phyloP scores from a whole-genome alignment of 2,329 filamentous ascomycete species.

The Didymella lethalis region DNA sequence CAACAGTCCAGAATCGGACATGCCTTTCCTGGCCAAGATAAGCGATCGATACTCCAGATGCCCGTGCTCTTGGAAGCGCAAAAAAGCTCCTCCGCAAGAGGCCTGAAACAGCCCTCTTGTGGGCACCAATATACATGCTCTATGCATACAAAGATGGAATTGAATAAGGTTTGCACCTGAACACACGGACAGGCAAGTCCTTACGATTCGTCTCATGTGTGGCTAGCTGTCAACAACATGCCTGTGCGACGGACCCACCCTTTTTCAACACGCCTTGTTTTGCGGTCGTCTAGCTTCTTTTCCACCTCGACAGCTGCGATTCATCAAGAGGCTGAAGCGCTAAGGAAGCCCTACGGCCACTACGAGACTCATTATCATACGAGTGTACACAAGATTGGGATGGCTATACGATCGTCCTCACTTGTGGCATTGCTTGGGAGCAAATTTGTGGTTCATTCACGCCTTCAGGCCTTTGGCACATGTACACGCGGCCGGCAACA shows the following conservation, averaged over 20 bases:
- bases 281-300: slow-evolving; percentile 15
- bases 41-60: slow-evolving; percentile 6
- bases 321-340: slow-evolving; percentile 5
- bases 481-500: background rate
- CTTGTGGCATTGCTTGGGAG: slow-evolving; percentile 8
- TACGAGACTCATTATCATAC: slow-evolving; percentile 8
- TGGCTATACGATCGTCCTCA: background rate
- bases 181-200: slow-evolving; percentile 5
- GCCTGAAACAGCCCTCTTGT: background rate
- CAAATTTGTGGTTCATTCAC: background rate
- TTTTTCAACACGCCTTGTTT: slow-evolving; percentile 7
- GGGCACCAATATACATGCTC: background rate
- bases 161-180: slow-evolving; percentile 6
- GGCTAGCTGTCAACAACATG: slow-evolving; percentile 9
- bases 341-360: slow-evolving; percentile 18
- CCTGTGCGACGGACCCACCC: slow-evolving; percentile 4
- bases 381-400: slow-evolving; percentile 1
- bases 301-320: slow-evolving; percentile 7
- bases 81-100: background rate
- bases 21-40: background rate
- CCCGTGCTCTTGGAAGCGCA: background rate
- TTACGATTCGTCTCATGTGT: background rate
- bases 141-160: slow-evolving; percentile 8
- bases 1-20: slow-evolving; percentile 7
- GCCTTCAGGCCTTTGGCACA: background rate